Conservation (phyloP, 257 asterid species). For the Knoxia roxburghii region DNA sequence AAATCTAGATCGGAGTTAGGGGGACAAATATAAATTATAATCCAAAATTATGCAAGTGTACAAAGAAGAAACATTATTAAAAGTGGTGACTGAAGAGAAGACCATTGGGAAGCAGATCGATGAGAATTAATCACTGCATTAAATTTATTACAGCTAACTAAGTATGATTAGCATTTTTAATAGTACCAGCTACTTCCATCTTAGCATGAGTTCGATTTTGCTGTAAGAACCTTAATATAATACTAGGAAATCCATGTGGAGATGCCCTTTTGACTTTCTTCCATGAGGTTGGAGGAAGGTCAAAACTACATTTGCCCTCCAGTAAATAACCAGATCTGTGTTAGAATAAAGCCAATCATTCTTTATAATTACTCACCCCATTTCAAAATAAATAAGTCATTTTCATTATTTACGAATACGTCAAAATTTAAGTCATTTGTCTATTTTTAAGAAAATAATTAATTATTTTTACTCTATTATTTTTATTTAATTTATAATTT, state of each 20-base stretch:
- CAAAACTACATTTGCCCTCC: background rate
- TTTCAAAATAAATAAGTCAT: no score
- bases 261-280: background rate
- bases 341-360: no score
- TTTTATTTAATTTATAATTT: no score
- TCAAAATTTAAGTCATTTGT: no score
- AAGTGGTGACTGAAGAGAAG: background rate
- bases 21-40: background rate
- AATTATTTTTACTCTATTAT: no score
- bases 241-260: slow-evolving; percentile 7
- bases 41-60: background rate
- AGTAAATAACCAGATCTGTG: background rate
- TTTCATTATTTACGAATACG: no score
- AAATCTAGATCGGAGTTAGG: background rate
- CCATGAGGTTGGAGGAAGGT: background rate
- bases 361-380: no score
- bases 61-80: background rate
- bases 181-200: background rate
- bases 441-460: no score
- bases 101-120: slow-evolving; percentile 4
- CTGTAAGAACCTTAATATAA: background rate
- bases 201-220: background rate
- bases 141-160: slow-evolving; percentile 9
- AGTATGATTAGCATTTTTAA: background rate
- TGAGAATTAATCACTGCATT: slow-evolving; percentile 26